Evolutionary conservation across 208 protist genomes (phyloP).

Genomic region (Trichomonas vaginalis): DNA sequence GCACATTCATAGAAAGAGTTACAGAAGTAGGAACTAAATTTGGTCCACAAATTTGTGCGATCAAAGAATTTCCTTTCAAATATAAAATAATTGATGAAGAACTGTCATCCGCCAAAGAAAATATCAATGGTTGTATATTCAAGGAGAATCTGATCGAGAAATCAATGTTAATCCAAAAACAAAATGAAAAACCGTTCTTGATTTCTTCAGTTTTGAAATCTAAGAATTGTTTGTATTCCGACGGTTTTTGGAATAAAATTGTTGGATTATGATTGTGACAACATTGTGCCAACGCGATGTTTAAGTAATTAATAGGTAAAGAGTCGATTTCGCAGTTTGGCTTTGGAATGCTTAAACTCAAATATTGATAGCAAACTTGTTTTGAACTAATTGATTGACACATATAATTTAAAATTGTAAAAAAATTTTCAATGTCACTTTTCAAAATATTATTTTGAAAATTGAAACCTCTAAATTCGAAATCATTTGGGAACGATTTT

Average conservation of each 20-base stretch:
- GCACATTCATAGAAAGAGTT: background rate
- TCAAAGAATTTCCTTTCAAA: background rate
- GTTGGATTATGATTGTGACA: background rate
- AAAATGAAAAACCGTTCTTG: background rate
- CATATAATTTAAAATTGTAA: background rate
- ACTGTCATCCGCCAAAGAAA: background rate
- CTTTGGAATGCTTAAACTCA: background rate
- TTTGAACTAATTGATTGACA: background rate
- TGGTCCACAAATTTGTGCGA: background rate
- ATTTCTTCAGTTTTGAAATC: background rate
- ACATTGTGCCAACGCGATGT: background rate
- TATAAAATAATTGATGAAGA: background rate
- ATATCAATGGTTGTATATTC: background rate
- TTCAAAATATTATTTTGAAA: background rate
- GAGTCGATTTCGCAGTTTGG: background rate
- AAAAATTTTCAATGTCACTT: background rate
- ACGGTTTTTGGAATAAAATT: background rate
- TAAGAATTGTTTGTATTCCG: background rate
- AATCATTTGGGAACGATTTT: background rate
- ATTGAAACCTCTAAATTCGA: background rate
- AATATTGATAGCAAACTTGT: background rate
- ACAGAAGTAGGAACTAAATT: background rate
- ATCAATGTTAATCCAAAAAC: background rate
- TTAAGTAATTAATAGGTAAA: background rate
- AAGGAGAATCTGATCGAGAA: background rate